Base-by-base conservation (phyloP, 345 rosid species). In the Litchi chinensis region DNA sequence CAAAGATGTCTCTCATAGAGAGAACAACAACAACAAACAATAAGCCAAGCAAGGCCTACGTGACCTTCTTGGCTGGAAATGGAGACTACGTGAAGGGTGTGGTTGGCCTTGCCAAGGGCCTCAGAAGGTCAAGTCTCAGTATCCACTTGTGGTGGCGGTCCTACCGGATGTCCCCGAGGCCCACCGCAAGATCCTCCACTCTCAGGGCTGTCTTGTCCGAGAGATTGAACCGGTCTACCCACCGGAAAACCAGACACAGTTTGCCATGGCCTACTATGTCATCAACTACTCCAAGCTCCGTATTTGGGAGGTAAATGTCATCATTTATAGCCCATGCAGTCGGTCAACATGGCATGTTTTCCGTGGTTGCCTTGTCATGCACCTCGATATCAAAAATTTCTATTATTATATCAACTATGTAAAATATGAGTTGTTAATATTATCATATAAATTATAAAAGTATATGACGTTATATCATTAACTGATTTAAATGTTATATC, bases 251-350 rank as follows among this genome's bases (percentile, higher is more conserved):
- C 85, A 87, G 65, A 80, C 83, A 0, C 81, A 83, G 76, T 91
- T 88, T 40, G 89, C 95, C 62, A 87, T 91, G 95, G 86, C 95
- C 10, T 88, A 91, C 37, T 91, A 90, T 63, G 91, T 92, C 80
- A 88, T 92, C 82, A 92, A 90, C 81, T 92, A 92, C 84, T 90
- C 93, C 22, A 92, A 92, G 68, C 95, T 92, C 70, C 92, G 95
- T 39, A 90, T 92, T 56, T 92, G 95, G 95, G 93, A 90, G 92
- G 95, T 91, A 85, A 56, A 11, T 28, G 1, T 26, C 26, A 5
- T 68, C 3, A 43, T 40, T 21, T 57, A 21, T 40, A 37, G n/a
- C 39, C 75, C 78, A 78, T 78, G 76, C 76, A 78, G 70, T 21
- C 11, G 56, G 18, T 24, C 16, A 3, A 39, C 37, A 39, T 71